Base-by-base conservation (phyloP, 1,139 yeast genomes). In the Scheffersomyces segobiensis region DNA sequence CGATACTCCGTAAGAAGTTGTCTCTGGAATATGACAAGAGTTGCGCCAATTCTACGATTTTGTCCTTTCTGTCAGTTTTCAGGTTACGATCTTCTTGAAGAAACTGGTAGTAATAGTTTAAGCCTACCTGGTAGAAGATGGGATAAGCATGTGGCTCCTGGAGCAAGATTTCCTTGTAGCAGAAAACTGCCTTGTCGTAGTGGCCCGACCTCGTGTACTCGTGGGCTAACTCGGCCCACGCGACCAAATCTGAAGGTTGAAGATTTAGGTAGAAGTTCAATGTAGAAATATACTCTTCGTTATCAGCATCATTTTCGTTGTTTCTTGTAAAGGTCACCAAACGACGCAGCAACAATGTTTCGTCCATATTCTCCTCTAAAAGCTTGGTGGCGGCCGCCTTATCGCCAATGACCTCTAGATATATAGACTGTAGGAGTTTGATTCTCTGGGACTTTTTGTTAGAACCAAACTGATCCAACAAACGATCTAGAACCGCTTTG, bases 171-270 rank as follows among this genome's bases (percentile, higher is more conserved):
- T 93, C 97, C 67, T 91, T 87, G 50, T 84, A 80, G 59, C 91
- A 81, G 68, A 81, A 86, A 8, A 89, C 80, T 0, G 96, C 88
- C 65, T 87, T 86, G 46, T 85, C 87, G 65, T 84, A 87, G 64
- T 87, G 86, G 0, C 93, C 93, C n/a, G 80, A 63, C 10, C 75
- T 69, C 48, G 73, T 72, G 68, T 93, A 93, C 26, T 82, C 79
- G 50, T 86, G 84, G 5, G 87, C 89, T 59, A 92, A 77, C 72
- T 91, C 96, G 53, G 86, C 81, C 97, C 96, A 92, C 0, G 91
- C 77, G 63, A 88, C 86, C 6, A 84, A 76, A 71, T 95, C 98
- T 42, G 87, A 72, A 0, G 98, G 97, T 64, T 82, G 85, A 56
- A 79, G 69, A 55, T 84, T 83, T 56, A 87, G 71, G 65, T 82